Evolutionary conservation across 768 basidiomycete genomes (phyloP), one percentile per base, ranked within the genome.

Genomic region (Boletus vermiculosoides): DNA sequence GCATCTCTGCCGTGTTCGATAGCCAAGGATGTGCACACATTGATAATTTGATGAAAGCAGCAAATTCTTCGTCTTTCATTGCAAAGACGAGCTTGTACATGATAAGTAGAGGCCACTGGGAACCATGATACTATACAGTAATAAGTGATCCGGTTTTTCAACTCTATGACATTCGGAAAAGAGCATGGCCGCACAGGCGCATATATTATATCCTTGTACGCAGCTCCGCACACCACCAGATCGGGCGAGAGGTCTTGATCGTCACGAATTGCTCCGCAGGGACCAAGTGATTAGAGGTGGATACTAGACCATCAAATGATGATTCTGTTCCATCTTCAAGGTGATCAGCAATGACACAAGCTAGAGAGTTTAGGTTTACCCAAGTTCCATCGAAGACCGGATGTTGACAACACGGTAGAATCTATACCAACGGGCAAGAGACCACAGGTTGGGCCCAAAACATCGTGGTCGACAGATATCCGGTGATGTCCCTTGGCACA

Each of bases 211-310:
- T 36, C 50, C 42, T 57, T 31, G 33, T 44, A n/a, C 66, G 67
- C 58, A 94, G 71, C 70, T 94, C 93, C 49, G 81, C 86, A 23
- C 88, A 89, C 96, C 95, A 99, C 83, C 92, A 88, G 42, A 99
- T 88, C 0, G 94, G 90, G 49, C 80, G 82, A 23, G 87, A 82
- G 0, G 94, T 98, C 67, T 81, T 82, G 50, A 98, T 76, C 67
- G 79, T 83, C 6, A 97, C 88, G 1, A 78, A 68, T 20, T 78
- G 74, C 58, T 88, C 80, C 2, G 79, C 79, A 0, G 86, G 85
- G 0, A 92, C 68, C 8, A 99, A 78, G 62, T 97, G 94, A 65
- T 99, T 99, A 0, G 95, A 98, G 0, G 95, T 97, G 0, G 96
- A 98, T 0, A 99, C 71, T 23, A 92, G 65, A 0, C 92, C 92